These are phyloP conservation scores for Prunus fruticosa DNA, from an alignment of 306 rosid genomes.

Conservation along the genomic window DNA sequence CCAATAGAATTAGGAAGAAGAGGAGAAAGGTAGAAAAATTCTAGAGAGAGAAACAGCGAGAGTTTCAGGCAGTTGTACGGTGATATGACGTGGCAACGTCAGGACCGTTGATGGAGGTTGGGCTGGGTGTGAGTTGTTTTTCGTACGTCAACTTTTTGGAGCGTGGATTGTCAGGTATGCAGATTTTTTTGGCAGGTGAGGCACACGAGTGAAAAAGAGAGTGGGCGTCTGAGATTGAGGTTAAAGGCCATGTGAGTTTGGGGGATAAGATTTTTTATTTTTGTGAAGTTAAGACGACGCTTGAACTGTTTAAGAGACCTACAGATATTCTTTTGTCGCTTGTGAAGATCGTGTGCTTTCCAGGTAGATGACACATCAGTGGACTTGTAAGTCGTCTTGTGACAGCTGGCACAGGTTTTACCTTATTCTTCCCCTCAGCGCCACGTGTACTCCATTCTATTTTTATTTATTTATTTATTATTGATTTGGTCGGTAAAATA, in stretches of 20 bases:
- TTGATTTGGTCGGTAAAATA: no score
- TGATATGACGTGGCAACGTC: constrained; percentile 29
- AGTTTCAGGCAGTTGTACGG: neutral
- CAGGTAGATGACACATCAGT: neutral
- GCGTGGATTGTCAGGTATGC: neutral
- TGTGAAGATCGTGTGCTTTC: neutral
- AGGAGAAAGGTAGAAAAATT: neutral
- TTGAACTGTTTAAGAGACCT: neutral
- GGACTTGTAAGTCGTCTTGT: neutral
- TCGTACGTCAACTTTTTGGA: neutral
- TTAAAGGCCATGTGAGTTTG: neutral
- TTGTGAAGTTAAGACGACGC: neutral
- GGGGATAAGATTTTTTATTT: neutral
- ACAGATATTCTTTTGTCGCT: neutral
- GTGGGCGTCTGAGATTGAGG: neutral
- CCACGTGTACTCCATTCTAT: neutral
- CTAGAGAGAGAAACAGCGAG: neutral
- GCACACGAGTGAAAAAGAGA: neutral
- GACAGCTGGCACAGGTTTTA: neutral
- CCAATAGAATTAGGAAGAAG: neutral
- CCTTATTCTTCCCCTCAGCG: neutral
- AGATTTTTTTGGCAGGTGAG: neutral
- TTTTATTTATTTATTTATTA: neutral
- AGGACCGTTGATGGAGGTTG: constrained; percentile 28
- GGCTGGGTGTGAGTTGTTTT: neutral